Evolutionary conservation across 331 rosid genomes (phyloP), one percentile per base, ranked within the genome.

Genomic region (Pyracantha coccinea): DNA sequence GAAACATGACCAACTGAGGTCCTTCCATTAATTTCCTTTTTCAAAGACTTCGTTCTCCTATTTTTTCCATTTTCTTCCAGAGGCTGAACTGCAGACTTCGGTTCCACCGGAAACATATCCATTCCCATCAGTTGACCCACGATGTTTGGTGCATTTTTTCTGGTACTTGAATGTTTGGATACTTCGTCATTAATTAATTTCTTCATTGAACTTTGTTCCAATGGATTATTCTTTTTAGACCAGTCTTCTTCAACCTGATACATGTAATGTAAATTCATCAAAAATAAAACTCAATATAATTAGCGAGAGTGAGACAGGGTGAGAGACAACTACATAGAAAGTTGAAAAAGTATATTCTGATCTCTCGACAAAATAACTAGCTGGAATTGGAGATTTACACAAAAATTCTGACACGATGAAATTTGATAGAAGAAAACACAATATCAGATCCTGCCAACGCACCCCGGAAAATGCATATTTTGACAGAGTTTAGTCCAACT

Each of bases 71-170:
- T 80, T 79, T 73, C 85, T 76, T 85, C 83, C 29, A 86, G 79
- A 57, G 86, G 87, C 71, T 82, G 84, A 90, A 73, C 79, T 63
- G 74, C 82, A 69, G 83, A 66, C 73, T 86, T 89, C 53, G 82
- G 75, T 62, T 86, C 93, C 64, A 28, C 71, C 35, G 97, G 90
- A 83, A 86, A 71, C 79, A 68, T 76, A 78, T 92, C 99, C 83
- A 95, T 80, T 54, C 99, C 99, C 99, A 95, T 95, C 82, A 95
- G 90, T 79, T 97, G 89, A 52, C 97, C 99, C 76, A 95, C 99
- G 79, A 95, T 83, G 85, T 88, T 95, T 61, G 97, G 97, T 21
- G 88, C 89, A 83, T 85, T 85, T 62, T 82, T 83, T 71, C 82
- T 89, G 55, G 87, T 64, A 55, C 81, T 89, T 61, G 97, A 63